These are phyloP conservation scores for Coix lacrymajobi DNA, from an alignment of 176 grass and related monocot species.

Conservation along the genomic window DNA sequence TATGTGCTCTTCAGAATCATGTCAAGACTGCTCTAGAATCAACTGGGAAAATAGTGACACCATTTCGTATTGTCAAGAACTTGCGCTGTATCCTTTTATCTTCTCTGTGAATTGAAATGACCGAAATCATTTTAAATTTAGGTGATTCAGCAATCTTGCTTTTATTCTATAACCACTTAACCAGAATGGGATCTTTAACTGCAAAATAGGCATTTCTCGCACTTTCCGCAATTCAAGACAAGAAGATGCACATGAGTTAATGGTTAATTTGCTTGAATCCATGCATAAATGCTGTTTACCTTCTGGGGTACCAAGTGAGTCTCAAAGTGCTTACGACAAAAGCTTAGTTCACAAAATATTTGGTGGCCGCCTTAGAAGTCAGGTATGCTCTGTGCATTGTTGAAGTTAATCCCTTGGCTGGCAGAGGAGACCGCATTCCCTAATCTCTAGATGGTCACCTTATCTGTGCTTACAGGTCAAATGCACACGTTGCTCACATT, in stretches of 20 bases:
- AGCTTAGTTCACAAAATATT: conserved; percentile 98
- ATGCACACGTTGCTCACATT: conserved; percentile 75
- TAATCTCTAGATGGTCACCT: background rate
- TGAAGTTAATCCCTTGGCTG: background rate
- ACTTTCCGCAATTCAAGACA: conserved; percentile 89
- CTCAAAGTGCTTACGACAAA: conserved; percentile 87
- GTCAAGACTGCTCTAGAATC: conserved; percentile 82
- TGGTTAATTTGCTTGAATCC: conserved; percentile 97
- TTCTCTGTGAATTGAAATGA: conserved; percentile 4
- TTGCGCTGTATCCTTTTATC: conserved; percentile 73
- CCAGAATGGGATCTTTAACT: conserved; percentile 35
- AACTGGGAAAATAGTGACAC: conserved; percentile 86
- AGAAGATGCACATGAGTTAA: conserved; percentile 96
- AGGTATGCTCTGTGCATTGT: conserved; percentile 45
- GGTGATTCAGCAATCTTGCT: background rate
- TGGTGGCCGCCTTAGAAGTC: conserved; percentile 85
- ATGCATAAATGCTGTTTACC: conserved; percentile 99
- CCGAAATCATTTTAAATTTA: background rate
- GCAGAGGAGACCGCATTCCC: background rate
- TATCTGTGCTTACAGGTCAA: conserved; percentile 69
- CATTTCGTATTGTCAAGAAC: conserved; percentile 75
- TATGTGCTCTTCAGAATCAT: conserved; percentile 96
- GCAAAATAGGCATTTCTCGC: conserved; percentile 71
- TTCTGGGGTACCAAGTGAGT: conserved; percentile 78
- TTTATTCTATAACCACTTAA: background rate